Base-by-base conservation (phyloP, 768 basidiomycete species). In the Postia placenta region DNA sequence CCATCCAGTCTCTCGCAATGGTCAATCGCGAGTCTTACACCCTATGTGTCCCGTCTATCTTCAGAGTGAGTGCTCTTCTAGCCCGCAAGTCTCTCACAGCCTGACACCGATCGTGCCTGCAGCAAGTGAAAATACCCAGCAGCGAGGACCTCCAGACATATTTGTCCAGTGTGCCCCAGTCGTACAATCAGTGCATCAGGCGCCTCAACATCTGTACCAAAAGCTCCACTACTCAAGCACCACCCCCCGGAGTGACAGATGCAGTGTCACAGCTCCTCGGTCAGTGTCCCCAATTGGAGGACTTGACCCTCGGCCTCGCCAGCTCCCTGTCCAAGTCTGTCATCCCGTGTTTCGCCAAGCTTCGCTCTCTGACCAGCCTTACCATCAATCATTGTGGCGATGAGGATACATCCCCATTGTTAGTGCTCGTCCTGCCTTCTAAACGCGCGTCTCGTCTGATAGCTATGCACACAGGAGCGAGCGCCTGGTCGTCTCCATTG, bases 401-500 rank as follows among this genome's bases (percentile, higher is more conserved):
- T 40, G 72, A 73, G 40, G 63, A 66, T 37, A 47, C 58, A 47
- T 48, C 61, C 0, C 72, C 70, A 3, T 49, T 74, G 72, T 74
- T 57, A 56, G 72, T 66, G 3, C 33, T 2, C n/a, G n/a, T n/a
- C n/a, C n/a, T n/a, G n/a, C n/a, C n/a, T n/a, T n/a, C n/a, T 45
- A 38, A 45, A 39, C 36, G 30, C 26, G 57, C 27, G 55, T 35
- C 20, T 47, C 24, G 40, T 35, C n/a, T n/a, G n/a, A n/a, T n/a
- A n/a, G n/a, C n/a, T n/a, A n/a, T n/a, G n/a, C 42, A 11, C 25
- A 15, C 53, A 83, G 81, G 67, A 83, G 80, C 65, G 85, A 88
- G 60, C 73, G 85, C 22, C 71, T 86, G 0, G 81, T 78, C 47
- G 85, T 87, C 14, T 75, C 79, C 5, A 80, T 88, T 52, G 84